These are phyloP conservation scores for Clarireedia sp. DNA, from an alignment of 2,329 filamentous ascomycete species.

Conservation along the genomic window DNA sequence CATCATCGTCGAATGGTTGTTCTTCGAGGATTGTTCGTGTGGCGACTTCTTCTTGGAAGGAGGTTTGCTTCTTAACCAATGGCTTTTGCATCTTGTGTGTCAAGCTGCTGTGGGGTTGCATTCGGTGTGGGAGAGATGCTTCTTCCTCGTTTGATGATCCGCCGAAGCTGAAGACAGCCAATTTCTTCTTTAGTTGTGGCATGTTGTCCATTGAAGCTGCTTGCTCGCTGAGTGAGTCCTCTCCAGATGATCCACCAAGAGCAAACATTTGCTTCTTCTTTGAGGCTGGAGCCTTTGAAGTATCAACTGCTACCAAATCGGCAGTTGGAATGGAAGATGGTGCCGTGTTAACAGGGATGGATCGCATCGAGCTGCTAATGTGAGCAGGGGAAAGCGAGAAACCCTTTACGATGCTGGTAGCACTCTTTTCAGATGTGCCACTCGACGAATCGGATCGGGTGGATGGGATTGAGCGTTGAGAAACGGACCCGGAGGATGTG, in stretches of 20 bases:
- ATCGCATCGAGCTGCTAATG: slow-evolving; percentile 60
- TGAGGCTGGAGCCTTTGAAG: slow-evolving; percentile 57
- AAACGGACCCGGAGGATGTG: slow-evolving; percentile 21
- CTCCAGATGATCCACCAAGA: slow-evolving; percentile 32
- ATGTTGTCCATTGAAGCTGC: slow-evolving; percentile 23
- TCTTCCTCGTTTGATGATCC: slow-evolving; percentile 78
- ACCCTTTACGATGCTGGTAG: slow-evolving; percentile 68
- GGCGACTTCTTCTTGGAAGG: slow-evolving; percentile 70
- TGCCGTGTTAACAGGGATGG: slow-evolving; percentile 25
- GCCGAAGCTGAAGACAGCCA: slow-evolving; percentile 63
- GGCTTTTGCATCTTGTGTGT: slow-evolving; percentile 43
- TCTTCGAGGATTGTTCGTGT: slow-evolving; percentile 57
- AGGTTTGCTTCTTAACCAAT: slow-evolving; percentile 63
- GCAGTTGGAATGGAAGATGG: slow-evolving; percentile 41
- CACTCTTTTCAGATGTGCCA: slow-evolving; percentile 28
- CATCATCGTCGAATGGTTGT: slow-evolving; percentile 45
- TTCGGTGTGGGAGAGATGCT: slow-evolving; percentile 53
- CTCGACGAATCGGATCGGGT: slow-evolving; percentile 35
- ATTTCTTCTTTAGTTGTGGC: slow-evolving; percentile 40
- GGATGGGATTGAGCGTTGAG: slow-evolving; percentile 23
- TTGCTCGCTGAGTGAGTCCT: slow-evolving; percentile 30
- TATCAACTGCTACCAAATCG: slow-evolving; percentile 40
- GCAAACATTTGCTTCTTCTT: slow-evolving; percentile 49
- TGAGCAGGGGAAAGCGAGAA: slow-evolving; percentile 82
- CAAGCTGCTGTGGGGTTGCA: slow-evolving; percentile 44